phyloP scores from a whole-genome alignment of 192 early-diverging fungal species.

The Coemansia interrupta region DNA sequence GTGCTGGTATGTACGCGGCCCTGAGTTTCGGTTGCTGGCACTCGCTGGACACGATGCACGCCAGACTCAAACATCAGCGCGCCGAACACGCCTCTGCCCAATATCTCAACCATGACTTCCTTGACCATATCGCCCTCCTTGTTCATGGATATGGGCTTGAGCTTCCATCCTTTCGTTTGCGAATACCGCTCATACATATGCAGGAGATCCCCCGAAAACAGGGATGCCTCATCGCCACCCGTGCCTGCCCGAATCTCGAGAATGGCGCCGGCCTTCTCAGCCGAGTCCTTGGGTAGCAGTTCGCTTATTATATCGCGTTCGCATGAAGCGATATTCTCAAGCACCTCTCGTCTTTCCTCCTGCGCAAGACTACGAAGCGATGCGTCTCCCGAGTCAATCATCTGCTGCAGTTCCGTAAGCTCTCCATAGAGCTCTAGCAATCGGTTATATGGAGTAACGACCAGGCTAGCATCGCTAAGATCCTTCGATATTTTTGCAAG shows the following conservation, averaged over 20 bases:
- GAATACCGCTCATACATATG: slow-evolving; percentile 75
- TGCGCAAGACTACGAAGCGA: slow-evolving; percentile 55
- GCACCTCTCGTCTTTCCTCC: slow-evolving; percentile 57
- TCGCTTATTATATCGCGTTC: slow-evolving; percentile 59
- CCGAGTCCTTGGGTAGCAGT: slow-evolving; percentile 64
- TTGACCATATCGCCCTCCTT: slow-evolving; percentile 43
- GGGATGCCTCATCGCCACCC: slow-evolving; percentile 73
- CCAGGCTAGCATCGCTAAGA: slow-evolving; percentile 28
- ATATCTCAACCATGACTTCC: slow-evolving; percentile 63
- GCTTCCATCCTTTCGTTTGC: slow-evolving; percentile 61
- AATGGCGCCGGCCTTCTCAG: slow-evolving; percentile 66
- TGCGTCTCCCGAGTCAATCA: slow-evolving; percentile 28
- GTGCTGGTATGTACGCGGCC: slow-evolving; percentile 79
- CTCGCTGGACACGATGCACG: slow-evolving; percentile 78
- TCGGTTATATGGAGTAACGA: slow-evolving; percentile 28
- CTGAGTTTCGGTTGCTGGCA: slow-evolving; percentile 72
- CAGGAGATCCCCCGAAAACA: slow-evolving; percentile 68
- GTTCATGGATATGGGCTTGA: slow-evolving; percentile 53
- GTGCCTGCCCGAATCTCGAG: slow-evolving; percentile 75
- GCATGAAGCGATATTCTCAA: slow-evolving; percentile 34
- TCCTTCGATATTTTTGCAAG: slow-evolving; percentile 49
- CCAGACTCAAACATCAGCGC: slow-evolving; percentile 76
- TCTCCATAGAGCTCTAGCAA: slow-evolving; percentile 35
- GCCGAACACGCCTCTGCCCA: slow-evolving; percentile 70
- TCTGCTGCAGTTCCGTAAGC: slow-evolving; percentile 44